These are phyloP conservation scores for Periconia sp. DNA, from an alignment of 2,329 filamentous ascomycete genomes.

Conservation along the genomic window DNA sequence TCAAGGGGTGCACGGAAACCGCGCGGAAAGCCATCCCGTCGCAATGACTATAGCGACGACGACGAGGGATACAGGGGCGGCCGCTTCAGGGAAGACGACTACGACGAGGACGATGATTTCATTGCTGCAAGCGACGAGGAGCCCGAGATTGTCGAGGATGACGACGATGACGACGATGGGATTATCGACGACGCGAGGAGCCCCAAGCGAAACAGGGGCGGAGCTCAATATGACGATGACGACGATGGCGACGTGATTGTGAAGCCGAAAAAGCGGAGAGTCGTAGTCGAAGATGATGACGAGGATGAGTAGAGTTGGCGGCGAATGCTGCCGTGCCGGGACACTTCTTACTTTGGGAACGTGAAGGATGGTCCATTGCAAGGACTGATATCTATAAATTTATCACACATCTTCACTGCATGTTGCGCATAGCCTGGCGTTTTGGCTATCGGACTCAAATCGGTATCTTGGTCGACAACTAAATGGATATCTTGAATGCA, in stretches of 20 bases:
- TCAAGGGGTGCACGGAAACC: constrained; percentile 36
- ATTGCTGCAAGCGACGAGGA: constrained; percentile 79
- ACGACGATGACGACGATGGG: constrained; percentile 58
- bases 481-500: too few species aligned
- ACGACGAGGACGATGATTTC: constrained; percentile 81
- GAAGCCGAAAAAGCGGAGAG: constrained; percentile 49
- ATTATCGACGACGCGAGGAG: constrained; percentile 47
- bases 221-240: constrained; percentile 43
- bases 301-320: constrained; percentile 46
- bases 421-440: too few species aligned
- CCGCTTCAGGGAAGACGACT: constrained; percentile 71
- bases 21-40: constrained; percentile 44
- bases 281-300: constrained; percentile 57
- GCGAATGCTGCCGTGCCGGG: too few species aligned
- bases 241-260: constrained; percentile 43
- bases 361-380: too few species aligned
- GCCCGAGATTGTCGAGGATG: constrained; percentile 65
- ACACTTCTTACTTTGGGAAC: too few species aligned
- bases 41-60: constrained; percentile 69
- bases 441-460: too few species aligned
- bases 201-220: constrained; percentile 48
- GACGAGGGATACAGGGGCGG: constrained; percentile 69
- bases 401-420: too few species aligned
- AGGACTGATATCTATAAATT: too few species aligned
- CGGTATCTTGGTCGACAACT: too few species aligned